Percentiles rank a stretch among this genome's conserved stretches.
Conservation (phyloP, 441 rosid species). For the Metrosideros polymorpha region DNA sequence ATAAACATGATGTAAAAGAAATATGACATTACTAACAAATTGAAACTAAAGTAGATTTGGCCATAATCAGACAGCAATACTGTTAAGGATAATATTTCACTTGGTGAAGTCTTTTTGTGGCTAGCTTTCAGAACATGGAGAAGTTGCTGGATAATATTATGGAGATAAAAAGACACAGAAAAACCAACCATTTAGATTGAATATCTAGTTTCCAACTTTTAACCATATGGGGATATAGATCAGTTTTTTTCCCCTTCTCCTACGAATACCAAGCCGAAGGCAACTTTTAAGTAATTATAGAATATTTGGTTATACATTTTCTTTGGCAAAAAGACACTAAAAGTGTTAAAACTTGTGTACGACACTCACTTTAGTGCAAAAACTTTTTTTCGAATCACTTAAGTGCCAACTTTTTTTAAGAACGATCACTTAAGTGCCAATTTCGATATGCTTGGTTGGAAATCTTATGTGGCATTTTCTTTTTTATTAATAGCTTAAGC, state of each 20-base stretch:
- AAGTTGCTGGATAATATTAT: not conserved
- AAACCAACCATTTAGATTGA: not conserved
- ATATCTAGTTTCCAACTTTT: not conserved
- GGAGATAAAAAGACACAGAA: not conserved
- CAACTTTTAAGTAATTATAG: not conserved
- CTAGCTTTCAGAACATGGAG: not conserved
- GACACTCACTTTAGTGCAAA: no score
- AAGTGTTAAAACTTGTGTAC: no score
- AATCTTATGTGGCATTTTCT: no score
- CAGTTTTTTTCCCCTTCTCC: not conserved
- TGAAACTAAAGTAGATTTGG: not conserved
- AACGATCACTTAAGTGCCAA: no score
- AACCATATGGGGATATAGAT: no score
- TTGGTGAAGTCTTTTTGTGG: not conserved
- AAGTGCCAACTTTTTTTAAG: no score
- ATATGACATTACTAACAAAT: not conserved
- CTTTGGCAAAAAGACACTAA: no score
- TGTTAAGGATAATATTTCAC: not conserved
- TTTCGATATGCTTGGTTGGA: no score
- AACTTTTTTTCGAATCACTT: no score
- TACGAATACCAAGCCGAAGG: not conserved
- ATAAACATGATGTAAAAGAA: accelerated
- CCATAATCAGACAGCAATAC: not conserved
- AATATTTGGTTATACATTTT: not conserved
- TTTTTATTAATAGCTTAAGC: no score